phyloP scores from a whole-genome alignment of 208 protist species.

The Phytomonas sp. region DNA sequence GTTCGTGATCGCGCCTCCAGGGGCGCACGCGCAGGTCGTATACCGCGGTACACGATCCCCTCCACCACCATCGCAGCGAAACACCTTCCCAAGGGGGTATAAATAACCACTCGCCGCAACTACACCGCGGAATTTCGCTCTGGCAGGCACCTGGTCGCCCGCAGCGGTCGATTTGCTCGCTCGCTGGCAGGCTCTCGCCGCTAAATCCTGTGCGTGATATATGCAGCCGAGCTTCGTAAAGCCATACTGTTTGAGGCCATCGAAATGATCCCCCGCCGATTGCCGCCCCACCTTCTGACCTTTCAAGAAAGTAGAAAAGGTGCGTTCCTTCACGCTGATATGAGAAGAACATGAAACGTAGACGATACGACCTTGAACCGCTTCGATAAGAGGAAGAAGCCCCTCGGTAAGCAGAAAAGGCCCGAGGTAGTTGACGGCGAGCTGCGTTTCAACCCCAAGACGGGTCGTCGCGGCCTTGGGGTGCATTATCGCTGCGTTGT shows the following conservation, averaged over 20 bases:
- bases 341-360: slow-evolving; percentile 71
- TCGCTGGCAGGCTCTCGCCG: slow-evolving; percentile 43
- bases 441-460: slow-evolving; percentile 69
- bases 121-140: slow-evolving; percentile 5
- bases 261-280: slow-evolving; percentile 49
- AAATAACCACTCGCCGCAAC: slow-evolving; percentile 5
- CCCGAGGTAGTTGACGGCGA: slow-evolving; percentile 69
- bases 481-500: slow-evolving; percentile 63
- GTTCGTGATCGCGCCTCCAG: slow-evolving; percentile 67
- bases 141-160: not conserved
- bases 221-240: slow-evolving; percentile 84
- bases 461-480: slow-evolving; percentile 41
- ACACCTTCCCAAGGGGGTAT: not conserved
- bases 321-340: slow-evolving; percentile 46
- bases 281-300: slow-evolving; percentile 61
- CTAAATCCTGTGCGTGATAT: slow-evolving; percentile 73
- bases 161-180: slow-evolving; percentile 6
- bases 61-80: not conserved
- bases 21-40: slow-evolving; percentile 59
- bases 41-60: slow-evolving; percentile 30
- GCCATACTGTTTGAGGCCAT: slow-evolving; percentile 77
- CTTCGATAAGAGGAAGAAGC: slow-evolving; percentile 58
- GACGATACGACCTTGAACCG: slow-evolving; percentile 52
- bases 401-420: slow-evolving; percentile 74
- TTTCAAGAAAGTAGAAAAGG: slow-evolving; percentile 53